Conservation (phyloP, 1,284 basidiomycete genomes). For the Kwoniella shivajii region DNA sequence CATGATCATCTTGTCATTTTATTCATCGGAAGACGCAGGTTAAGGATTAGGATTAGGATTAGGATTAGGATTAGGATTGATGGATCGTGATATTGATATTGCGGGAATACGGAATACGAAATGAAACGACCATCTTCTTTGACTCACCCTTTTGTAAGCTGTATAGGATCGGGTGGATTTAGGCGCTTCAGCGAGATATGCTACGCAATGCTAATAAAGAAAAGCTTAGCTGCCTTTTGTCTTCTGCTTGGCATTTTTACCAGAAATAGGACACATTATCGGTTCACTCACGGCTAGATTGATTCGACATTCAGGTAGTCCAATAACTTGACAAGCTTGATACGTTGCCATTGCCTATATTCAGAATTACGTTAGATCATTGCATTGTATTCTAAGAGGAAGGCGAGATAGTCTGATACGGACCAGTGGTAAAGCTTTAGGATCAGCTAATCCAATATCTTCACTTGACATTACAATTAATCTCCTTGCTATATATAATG, state of each 20-base stretch:
- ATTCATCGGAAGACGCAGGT: too few relatives aligned
- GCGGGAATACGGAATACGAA: too few relatives aligned
- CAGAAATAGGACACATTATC: too few relatives aligned
- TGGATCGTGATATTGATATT: too few relatives aligned
- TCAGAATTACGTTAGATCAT: not conserved
- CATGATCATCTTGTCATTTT: too few relatives aligned
- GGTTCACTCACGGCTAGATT: constrained; percentile 48
- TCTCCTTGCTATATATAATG: constrained; percentile 77
- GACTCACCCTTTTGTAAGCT: constrained; percentile 64
- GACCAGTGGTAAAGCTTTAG: constrained; percentile 70
- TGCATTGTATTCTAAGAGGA: too few relatives aligned
- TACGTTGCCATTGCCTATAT: constrained; percentile 72
- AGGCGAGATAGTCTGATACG: too few relatives aligned
- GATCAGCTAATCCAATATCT: constrained; percentile 79
- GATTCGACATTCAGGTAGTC: constrained; percentile 70
- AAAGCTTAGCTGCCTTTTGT: not conserved
- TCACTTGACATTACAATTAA: constrained; percentile 83
- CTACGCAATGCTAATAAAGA: constrained; percentile 64
- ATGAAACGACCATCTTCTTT: not conserved
- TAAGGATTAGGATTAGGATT: too few relatives aligned
- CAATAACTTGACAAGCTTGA: constrained; percentile 74
- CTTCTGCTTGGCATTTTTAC: too few relatives aligned
- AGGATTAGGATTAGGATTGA: too few relatives aligned
- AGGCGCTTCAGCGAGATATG: constrained; percentile 77
- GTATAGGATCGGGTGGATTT: constrained; percentile 80